Evolutionary conservation across 352 stramenopile species (phyloP).

Genomic region (Phytophthora agathidicida): DNA sequence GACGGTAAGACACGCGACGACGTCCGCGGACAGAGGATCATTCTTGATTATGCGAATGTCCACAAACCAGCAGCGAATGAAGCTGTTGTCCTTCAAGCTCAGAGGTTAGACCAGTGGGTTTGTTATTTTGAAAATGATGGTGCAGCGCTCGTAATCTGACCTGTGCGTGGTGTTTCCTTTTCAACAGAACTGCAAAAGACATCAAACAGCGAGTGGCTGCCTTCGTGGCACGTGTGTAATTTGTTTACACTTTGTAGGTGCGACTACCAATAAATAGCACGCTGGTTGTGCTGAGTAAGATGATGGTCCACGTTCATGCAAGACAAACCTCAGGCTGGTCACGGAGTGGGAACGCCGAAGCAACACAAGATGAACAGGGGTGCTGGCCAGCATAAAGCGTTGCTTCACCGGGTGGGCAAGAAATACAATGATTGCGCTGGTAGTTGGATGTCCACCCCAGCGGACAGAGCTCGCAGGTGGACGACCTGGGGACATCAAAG

Average conservation of each 20-base stretch:
- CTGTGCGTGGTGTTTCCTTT: background rate
- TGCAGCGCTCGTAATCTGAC: conserved; percentile 7
- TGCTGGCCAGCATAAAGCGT: conserved; percentile 49
- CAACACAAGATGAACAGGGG: conserved; percentile 49
- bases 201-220: conserved; percentile 41
- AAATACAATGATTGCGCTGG: conserved; percentile 59
- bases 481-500: conserved; percentile 30
- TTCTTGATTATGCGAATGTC: conserved; percentile 72
- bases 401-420: conserved; percentile 46
- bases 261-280: conserved; percentile 19
- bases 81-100: conserved; percentile 48
- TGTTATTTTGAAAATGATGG: background rate
- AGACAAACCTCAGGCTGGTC: conserved; percentile 26
- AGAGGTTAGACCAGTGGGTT: conserved; percentile 40
- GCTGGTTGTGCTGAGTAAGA: conserved; percentile 13
- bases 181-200: conserved; percentile 28
- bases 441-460: conserved; percentile 57
- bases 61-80: conserved; percentile 60
- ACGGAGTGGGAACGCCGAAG: conserved; percentile 34
- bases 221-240: conserved; percentile 41
- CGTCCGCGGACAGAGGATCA: conserved; percentile 68
- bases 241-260: background rate
- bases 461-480: conserved; percentile 47
- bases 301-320: conserved; percentile 10
- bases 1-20: conserved; percentile 77